Conservation (phyloP, 2,329 filamentous ascomycete species). For the Aspergillus sp. region DNA sequence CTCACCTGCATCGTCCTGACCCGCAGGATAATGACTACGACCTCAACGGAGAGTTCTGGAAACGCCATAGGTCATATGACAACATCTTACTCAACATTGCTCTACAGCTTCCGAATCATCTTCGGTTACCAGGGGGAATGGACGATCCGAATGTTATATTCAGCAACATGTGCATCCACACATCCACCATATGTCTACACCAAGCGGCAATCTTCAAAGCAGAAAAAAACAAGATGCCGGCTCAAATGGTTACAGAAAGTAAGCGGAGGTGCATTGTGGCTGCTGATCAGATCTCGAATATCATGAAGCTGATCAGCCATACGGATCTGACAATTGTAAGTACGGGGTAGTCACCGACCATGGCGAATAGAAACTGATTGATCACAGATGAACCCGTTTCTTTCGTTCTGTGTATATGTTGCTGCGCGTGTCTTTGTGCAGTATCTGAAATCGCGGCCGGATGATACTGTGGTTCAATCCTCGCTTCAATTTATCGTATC, state of each 20-base stretch:
- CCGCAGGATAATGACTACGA: conserved; percentile 74
- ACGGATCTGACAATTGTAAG: conserved; percentile 74
- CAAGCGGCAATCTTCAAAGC: conserved; percentile 97
- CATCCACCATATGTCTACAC: conserved; percentile 92
- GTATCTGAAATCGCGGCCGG: conserved; percentile 86
- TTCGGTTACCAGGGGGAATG: conserved; percentile 71
- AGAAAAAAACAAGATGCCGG: conserved; percentile 73
- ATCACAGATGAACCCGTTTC: conserved; percentile 81
- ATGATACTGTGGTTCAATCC: conserved; percentile 67
- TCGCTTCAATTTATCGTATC: conserved; percentile 84
- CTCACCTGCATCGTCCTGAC: conserved; percentile 82
- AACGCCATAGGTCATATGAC: conserved; percentile 79
- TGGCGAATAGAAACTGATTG: conserved; percentile 7
- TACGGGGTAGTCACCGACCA: conserved; percentile 4
- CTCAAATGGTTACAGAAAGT: conserved; percentile 74
- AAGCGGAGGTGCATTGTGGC: conserved; percentile 89
- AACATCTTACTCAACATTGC: conserved; percentile 83
- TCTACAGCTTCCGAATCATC: conserved; percentile 67
- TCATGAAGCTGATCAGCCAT: conserved; percentile 92
- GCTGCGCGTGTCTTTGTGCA: conserved; percentile 91
- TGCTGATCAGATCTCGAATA: conserved; percentile 84
- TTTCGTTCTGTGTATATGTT: conserved; percentile 94
- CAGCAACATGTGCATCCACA: conserved; percentile 94
- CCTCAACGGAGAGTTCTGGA: conserved; percentile 92
- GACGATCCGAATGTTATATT: conserved; percentile 80